These are phyloP conservation scores for Ceratocystis ficicola DNA, from an alignment of 2,329 filamentous ascomycete species.

Conservation along the genomic window DNA sequence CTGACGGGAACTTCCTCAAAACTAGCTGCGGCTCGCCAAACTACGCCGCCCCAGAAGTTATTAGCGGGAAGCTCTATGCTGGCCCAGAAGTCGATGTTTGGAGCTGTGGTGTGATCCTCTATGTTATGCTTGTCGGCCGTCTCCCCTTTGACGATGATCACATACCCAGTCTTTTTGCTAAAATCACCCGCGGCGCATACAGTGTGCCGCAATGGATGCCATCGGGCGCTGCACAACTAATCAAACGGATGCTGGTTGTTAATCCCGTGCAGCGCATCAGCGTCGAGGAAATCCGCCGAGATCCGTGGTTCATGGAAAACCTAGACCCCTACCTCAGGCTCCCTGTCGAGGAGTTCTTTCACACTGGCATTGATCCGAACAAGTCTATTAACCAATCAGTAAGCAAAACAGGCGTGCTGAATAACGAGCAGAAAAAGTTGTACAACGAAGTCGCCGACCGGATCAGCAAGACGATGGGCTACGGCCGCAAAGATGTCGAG, in stretches of 20 bases:
- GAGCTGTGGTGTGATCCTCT: slow-evolving; percentile 89
- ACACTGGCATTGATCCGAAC: slow-evolving; percentile 86
- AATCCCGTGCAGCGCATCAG: slow-evolving; percentile 91
- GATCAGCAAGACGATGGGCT: slow-evolving; percentile 96
- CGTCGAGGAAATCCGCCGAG: slow-evolving; percentile 81
- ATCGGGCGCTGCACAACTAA: slow-evolving; percentile 65
- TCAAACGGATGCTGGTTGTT: slow-evolving; percentile 87
- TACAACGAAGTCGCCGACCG: slow-evolving; percentile 90
- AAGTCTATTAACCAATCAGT: slow-evolving; percentile 81
- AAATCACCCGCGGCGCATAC: slow-evolving; percentile 91
- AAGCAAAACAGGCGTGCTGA: slow-evolving; percentile 60
- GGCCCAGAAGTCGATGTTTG: slow-evolving; percentile 97
- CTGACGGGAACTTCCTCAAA: slow-evolving; percentile 96
- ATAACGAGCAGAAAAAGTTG: slow-evolving; percentile 83
- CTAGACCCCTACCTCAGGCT: slow-evolving; percentile 77
- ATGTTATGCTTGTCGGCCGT: slow-evolving; percentile 66
- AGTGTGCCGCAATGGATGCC: slow-evolving; percentile 87
- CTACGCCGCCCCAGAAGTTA: slow-evolving; percentile 95
- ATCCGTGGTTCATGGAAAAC: slow-evolving; percentile 87
- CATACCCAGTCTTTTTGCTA: slow-evolving; percentile 93
- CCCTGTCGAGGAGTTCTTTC: slow-evolving; percentile 81
- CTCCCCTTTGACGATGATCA: slow-evolving; percentile 97
- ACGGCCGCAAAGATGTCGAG: slow-evolving; percentile 86
- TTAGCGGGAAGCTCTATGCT: slow-evolving; percentile 93
- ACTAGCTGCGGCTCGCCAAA: slow-evolving; percentile 97